A percentile compares a stretch with the other conserved stretches of the same genome.
Conservation (phyloP, 306 rosid genomes). For the Vicia villosa region DNA sequence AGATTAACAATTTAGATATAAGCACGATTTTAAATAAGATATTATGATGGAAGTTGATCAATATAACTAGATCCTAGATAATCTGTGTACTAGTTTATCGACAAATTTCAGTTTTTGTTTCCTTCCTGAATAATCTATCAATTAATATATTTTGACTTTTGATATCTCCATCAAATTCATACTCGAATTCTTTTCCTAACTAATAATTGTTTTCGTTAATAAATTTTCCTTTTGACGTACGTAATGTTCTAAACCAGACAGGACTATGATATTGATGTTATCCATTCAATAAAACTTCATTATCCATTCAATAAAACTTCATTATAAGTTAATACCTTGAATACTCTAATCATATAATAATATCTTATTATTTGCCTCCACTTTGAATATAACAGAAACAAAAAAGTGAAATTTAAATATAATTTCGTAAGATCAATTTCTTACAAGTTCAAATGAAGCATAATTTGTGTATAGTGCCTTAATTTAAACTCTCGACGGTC, state of each 20-base stretch:
- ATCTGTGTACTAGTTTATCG: too few species aligned
- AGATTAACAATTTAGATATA: too few species aligned
- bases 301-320: neutral
- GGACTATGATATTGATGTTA: neutral
- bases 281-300: neutral
- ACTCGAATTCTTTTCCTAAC: neutral
- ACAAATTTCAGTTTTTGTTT: slow-evolving; percentile 11
- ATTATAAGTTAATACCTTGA: neutral
- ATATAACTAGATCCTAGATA: too few species aligned
- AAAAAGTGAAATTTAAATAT: neutral
- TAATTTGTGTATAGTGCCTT: neutral
- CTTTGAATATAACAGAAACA: neutral
- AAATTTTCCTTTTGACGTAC: neutral
- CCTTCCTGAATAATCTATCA: neutral
- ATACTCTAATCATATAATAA: neutral
- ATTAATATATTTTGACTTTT: slow-evolving; percentile 23
- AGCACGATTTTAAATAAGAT: too few species aligned
- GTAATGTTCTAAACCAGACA: neutral
- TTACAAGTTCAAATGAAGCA: neutral
- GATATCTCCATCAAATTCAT: neutral
- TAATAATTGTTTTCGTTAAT: slow-evolving; percentile 20
- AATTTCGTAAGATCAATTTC: neutral
- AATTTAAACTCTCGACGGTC: neutral
- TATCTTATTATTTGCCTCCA: neutral
- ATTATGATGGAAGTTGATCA: too few species aligned